Percentiles rank a stretch among this genome's conserved stretches.
phyloP scores from a whole-genome alignment of 352 stramenopile species.

The Phytophthora kernoviae region DNA sequence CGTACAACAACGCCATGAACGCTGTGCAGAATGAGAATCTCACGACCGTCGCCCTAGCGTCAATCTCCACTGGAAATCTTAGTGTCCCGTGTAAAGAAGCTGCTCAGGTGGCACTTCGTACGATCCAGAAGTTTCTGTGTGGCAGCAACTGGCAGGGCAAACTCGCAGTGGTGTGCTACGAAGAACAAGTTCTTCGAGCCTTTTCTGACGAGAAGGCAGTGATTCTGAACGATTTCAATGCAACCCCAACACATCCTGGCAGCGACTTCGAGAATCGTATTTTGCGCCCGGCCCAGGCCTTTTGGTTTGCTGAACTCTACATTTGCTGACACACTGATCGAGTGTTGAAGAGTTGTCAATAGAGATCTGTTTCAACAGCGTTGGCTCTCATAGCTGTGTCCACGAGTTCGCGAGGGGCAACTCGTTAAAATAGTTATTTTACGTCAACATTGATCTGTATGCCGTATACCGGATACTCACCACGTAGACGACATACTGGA shows the following conservation, averaged over 20 bases:
- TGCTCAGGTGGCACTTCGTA: slow-evolving; percentile 36
- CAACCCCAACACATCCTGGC: slow-evolving; percentile 20
- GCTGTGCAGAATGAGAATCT: slow-evolving; percentile 35
- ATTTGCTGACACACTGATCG: no score
- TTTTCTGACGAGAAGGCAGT: slow-evolving; percentile 26
- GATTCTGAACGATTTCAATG: slow-evolving; percentile 43
- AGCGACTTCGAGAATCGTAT: background rate
- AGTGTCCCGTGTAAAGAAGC: slow-evolving; percentile 30
- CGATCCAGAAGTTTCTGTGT: slow-evolving; percentile 45
- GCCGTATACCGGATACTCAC: background rate
- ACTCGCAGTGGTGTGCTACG: slow-evolving; percentile 48
- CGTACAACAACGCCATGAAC: slow-evolving; percentile 31
- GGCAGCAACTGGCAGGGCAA: slow-evolving; percentile 42
- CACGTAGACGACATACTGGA: background rate
- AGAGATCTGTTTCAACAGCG: no score
- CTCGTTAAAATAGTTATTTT: slow-evolving; percentile 20
- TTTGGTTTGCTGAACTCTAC: no score
- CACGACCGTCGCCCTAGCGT: slow-evolving; percentile 45
- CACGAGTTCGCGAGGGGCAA: background rate
- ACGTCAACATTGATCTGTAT: background rate
- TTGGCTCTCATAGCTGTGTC: no score
- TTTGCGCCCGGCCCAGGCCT: no score
- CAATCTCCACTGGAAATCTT: slow-evolving; percentile 63
- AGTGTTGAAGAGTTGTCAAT: no score
- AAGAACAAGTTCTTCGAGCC: slow-evolving; percentile 32